A percentile compares a stretch with the other conserved stretches of the same genome.
phyloP scores from a whole-genome alignment of 1,284 basidiomycete species.

The Pterulicium gracile region DNA sequence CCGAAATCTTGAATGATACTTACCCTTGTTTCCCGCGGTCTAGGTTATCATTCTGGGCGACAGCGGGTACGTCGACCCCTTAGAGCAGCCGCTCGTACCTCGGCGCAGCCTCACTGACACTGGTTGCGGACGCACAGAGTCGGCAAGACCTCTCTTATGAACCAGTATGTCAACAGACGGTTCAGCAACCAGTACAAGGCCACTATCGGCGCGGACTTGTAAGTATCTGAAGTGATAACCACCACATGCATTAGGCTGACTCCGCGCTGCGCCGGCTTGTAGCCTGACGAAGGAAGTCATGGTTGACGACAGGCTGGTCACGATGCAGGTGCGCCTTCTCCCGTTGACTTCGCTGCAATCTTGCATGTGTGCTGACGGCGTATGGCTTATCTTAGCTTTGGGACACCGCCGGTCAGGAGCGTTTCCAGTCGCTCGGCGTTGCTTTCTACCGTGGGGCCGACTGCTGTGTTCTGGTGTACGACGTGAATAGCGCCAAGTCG shows the following conservation, averaged over 20 bases:
- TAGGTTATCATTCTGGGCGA: constrained; percentile 98
- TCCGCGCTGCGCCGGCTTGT: neutral
- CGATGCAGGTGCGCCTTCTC: constrained; percentile 77
- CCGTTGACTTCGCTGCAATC: too few relatives aligned
- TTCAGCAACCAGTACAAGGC: constrained; percentile 99
- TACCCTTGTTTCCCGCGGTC: constrained; percentile 3
- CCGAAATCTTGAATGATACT: constrained; percentile 3
- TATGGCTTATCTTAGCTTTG: constrained; percentile 55
- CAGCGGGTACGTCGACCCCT: constrained; percentile 67
- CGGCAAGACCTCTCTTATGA: constrained; percentile 99
- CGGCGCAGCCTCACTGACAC: constrained; percentile 9
- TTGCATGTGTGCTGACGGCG: constrained; percentile 1
- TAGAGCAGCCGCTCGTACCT: constrained; percentile 1
- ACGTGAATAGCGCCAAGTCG: constrained; percentile 97
- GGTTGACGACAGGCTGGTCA: constrained; percentile 96
- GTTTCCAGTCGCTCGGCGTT: constrained; percentile 97
- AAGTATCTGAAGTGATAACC: constrained; percentile 21
- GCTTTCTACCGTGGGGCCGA: constrained; percentile 99
- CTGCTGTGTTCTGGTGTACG: constrained; percentile 98
- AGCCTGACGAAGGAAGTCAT: constrained; percentile 98
- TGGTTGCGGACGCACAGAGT: too few relatives aligned
- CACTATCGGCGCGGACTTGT: constrained; percentile 90
- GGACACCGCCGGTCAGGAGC: constrained; percentile 99
- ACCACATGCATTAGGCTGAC: neutral
- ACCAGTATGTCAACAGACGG: constrained; percentile 99